These are phyloP conservation scores for Physcomitrium patens DNA, from an alignment of 225 moss, liverwort and hornwort genomes.

Conservation along the genomic window DNA sequence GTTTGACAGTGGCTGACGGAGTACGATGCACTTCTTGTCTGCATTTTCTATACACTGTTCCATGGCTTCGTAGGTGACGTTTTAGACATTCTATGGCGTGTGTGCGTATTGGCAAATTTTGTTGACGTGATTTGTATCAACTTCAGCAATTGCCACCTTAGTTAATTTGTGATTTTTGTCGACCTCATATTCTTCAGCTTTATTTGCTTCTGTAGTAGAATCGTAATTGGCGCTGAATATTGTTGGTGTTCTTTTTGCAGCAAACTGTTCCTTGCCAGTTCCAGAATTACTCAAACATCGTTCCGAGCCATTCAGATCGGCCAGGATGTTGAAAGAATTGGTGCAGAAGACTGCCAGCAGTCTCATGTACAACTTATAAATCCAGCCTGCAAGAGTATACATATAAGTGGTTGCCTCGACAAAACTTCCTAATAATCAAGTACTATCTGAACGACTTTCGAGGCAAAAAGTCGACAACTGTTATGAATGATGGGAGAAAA, in stretches of 20 bases:
- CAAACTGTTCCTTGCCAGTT: no score
- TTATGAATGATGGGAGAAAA: no score
- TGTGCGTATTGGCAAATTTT: slow-evolving; percentile 60
- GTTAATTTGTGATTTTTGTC: slow-evolving; percentile 17
- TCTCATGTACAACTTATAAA: slow-evolving; percentile 94
- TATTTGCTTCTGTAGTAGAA: no score
- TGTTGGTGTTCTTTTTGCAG: no score
- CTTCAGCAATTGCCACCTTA: background rate
- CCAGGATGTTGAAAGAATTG: slow-evolving; percentile 94
- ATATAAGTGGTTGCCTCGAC: background rate
- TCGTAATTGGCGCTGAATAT: no score
- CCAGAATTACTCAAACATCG: no score
- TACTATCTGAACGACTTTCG: slow-evolving; percentile 7
- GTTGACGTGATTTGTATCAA: slow-evolving; percentile 4
- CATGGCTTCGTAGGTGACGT: slow-evolving; percentile 97
- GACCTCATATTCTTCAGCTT: no score
- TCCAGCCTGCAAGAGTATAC: slow-evolving; percentile 51
- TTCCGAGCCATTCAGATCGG: slow-evolving; percentile 96
- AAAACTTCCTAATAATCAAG: slow-evolving; percentile 26
- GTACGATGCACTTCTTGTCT: slow-evolving; percentile 87
- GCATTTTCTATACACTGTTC: slow-evolving; percentile 95
- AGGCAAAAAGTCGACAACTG: no score
- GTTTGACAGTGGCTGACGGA: slow-evolving; percentile 91
- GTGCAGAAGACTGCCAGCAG: slow-evolving; percentile 93
- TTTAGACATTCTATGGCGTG: slow-evolving; percentile 94